Conservation (phyloP, 2,329 filamentous ascomycete species). For the Chaetomium sp. region DNA sequence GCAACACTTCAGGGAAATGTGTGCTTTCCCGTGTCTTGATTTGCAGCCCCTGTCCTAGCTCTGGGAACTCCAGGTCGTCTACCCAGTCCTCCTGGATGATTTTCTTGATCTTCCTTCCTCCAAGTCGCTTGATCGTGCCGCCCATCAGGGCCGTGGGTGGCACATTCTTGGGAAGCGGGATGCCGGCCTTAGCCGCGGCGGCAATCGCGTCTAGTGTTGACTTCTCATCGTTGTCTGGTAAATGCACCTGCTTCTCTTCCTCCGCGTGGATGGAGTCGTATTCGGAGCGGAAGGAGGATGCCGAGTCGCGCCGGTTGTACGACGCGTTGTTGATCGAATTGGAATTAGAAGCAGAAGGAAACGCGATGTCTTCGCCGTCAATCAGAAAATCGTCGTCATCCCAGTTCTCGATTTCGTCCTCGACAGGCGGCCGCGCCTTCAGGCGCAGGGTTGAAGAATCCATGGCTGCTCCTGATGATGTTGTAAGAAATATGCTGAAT, state of each 20-base stretch:
- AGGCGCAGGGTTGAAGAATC: constrained; percentile 48
- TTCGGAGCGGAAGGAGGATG: constrained; percentile 81
- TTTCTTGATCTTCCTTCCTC: constrained; percentile 64
- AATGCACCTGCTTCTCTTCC: constrained; percentile 80
- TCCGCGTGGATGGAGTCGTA: constrained; percentile 69
- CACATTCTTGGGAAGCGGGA: constrained; percentile 81
- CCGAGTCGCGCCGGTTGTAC: constrained; percentile 61
- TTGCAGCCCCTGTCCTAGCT: constrained; percentile 50
- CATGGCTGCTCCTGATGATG: constrained; percentile 33
- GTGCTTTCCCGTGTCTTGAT: constrained; percentile 57
- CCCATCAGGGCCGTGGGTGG: constrained; percentile 84
- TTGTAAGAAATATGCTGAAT: constrained; percentile 2
- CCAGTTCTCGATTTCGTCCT: constrained; percentile 66
- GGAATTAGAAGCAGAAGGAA: constrained; percentile 46
- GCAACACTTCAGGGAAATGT: constrained; percentile 61
- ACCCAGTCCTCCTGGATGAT: constrained; percentile 76
- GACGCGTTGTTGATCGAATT: constrained; percentile 35
- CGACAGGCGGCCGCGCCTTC: constrained; percentile 47
- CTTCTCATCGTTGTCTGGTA: constrained; percentile 78
- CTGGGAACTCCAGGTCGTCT: constrained; percentile 67
- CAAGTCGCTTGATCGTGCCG: constrained; percentile 86
- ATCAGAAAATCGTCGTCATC: constrained; percentile 71
- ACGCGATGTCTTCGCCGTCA: constrained; percentile 58
- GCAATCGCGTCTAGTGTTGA: constrained; percentile 81
- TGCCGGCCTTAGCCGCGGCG: constrained; percentile 80